These are phyloP conservation scores for Globisporangium lucens DNA, from an alignment of 352 stramenopile genomes.

Conservation along the genomic window DNA sequence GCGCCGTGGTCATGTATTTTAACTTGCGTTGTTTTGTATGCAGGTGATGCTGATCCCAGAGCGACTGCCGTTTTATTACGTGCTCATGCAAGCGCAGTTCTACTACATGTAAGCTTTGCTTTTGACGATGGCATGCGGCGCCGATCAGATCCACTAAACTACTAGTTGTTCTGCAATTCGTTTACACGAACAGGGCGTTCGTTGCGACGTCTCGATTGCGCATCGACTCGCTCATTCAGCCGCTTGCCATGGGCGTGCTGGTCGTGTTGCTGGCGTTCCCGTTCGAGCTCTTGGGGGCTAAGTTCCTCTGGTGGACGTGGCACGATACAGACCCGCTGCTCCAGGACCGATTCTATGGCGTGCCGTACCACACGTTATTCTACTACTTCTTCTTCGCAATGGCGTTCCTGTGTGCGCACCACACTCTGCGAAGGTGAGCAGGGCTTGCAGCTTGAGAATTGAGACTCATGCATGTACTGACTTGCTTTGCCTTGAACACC, in stretches of 20 bases:
- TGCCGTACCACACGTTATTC: constrained; percentile 65
- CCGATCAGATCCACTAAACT: too few species aligned
- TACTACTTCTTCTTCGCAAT: constrained; percentile 68
- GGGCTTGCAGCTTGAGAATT: neutral
- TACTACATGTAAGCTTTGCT: constrained; percentile 60
- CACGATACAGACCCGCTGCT: constrained; percentile 79
- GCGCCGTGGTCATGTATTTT: too few species aligned
- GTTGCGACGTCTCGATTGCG: constrained; percentile 60
- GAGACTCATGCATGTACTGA: neutral
- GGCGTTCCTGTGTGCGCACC: constrained; percentile 42
- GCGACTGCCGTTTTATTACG: constrained; percentile 53
- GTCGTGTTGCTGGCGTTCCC: constrained; percentile 58
- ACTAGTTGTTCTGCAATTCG: too few species aligned
- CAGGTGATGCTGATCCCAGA: constrained; percentile 57
- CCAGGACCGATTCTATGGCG: constrained; percentile 50
- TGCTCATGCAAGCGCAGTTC: constrained; percentile 67
- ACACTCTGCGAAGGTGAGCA: constrained; percentile 53
- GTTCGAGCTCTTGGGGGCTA: constrained; percentile 72
- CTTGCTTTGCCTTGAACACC: neutral
- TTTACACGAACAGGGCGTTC: constrained; percentile 45
- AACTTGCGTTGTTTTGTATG: constrained; percentile 5
- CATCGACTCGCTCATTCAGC: constrained; percentile 72
- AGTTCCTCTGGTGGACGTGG: constrained; percentile 86
- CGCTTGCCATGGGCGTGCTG: constrained; percentile 60
- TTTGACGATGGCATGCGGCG: too few species aligned